These are phyloP conservation scores for Candida pseudofarinosa DNA, from an alignment of 805 yeast species.

Conservation along the genomic window DNA sequence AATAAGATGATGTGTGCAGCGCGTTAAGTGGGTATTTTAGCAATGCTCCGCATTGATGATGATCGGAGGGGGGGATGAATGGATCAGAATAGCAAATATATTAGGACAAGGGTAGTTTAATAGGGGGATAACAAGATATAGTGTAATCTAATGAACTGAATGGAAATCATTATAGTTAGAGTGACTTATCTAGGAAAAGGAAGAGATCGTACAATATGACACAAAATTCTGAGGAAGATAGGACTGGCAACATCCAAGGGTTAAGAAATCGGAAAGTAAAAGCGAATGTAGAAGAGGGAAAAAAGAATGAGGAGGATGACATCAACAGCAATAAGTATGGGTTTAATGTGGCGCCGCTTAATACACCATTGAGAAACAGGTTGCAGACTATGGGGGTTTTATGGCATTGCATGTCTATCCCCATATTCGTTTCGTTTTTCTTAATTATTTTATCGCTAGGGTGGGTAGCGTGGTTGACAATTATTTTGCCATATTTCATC, in stretches of 20 bases:
- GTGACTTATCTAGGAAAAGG: too few species aligned
- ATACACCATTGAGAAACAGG: constrained; percentile 54
- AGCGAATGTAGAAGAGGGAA: not conserved
- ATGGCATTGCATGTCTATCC: constrained; percentile 71
- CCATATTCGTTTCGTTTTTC: constrained; percentile 51
- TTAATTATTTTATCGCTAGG: constrained; percentile 44
- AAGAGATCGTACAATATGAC: too few species aligned
- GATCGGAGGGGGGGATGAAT: not conserved
- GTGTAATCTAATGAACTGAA: too few species aligned
- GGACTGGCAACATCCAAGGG: not conserved
- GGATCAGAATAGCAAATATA: not conserved
- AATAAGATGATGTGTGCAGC: not conserved
- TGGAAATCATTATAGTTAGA: too few species aligned
- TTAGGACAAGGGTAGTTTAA: too few species aligned
- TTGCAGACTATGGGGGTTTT: constrained; percentile 65
- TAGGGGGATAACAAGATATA: too few species aligned
- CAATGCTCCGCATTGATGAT: not conserved
- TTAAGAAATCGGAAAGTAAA: not conserved
- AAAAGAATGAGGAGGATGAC: not conserved
- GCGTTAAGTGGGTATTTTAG: not conserved
- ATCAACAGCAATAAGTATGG: constrained; percentile 3
- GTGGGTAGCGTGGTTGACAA: constrained; percentile 66
- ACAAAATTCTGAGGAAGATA: not conserved
- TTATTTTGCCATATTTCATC: constrained; percentile 56
- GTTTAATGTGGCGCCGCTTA: constrained; percentile 49